These are phyloP conservation scores for Harringtonia aguacate DNA, from an alignment of 2,329 filamentous ascomycete genomes.

Conservation along the genomic window DNA sequence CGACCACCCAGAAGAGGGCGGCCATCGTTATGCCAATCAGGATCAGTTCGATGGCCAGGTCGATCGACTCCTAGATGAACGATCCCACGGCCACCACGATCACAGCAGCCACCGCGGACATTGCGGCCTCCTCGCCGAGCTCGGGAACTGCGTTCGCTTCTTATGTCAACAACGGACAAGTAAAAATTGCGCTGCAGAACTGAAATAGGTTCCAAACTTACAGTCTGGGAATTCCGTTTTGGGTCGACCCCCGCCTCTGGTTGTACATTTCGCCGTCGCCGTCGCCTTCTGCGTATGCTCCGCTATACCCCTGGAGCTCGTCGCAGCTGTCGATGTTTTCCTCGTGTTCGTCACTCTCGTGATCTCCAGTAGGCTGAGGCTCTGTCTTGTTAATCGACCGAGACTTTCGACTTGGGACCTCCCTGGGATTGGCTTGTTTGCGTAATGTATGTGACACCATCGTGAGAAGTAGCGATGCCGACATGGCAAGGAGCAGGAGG, in stretches of 20 bases:
- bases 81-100: not conserved
- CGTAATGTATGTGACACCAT: not conserved
- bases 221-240: not conserved
- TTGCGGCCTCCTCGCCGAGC: not conserved
- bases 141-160: not conserved
- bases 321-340: not conserved
- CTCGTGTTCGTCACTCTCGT: too few species aligned
- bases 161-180: too few species aligned
- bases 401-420: too few species aligned
- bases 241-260: not conserved
- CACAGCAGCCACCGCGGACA: not conserved
- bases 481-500: too few species aligned
- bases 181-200: too few species aligned
- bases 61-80: not conserved
- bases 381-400: too few species aligned
- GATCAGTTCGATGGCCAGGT: slow-evolving; percentile 2
- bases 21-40: slow-evolving; percentile 3
- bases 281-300: not conserved
- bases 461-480: not conserved
- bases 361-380: too few species aligned
- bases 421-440: not conserved
- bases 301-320: not conserved
- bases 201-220: too few species aligned
- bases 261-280: slow-evolving; percentile 2
- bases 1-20: slow-evolving; percentile 4